Percentiles rank a stretch among this genome's conserved stretches.
Conservation (phyloP, 192 early-diverging fungal genomes). For the Radiomyces spectabilis region DNA sequence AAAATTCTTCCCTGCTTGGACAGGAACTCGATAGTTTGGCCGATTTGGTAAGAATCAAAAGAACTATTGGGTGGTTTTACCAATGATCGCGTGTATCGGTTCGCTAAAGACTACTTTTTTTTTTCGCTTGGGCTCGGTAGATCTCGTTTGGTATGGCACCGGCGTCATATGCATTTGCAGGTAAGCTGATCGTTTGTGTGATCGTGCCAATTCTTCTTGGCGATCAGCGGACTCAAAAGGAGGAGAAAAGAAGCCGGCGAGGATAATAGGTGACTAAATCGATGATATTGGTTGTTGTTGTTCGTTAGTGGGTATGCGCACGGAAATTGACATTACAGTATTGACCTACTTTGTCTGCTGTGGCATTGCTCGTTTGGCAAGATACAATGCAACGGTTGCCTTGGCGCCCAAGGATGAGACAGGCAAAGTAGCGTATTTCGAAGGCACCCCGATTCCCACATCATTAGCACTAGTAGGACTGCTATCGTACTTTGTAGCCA, state of each 20-base stretch:
- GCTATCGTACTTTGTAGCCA: slow-evolving; percentile 50
- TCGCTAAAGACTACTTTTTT: background rate
- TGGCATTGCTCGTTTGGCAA: slow-evolving; percentile 76
- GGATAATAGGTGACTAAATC: background rate
- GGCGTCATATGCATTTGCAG: slow-evolving; percentile 20
- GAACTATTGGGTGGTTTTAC: too few species aligned
- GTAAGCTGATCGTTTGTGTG: slow-evolving; percentile 7
- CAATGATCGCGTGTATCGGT: too few species aligned
- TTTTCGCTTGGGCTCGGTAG: slow-evolving; percentile 15
- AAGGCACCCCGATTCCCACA: slow-evolving; percentile 87
- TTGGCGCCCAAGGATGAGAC: slow-evolving; percentile 62
- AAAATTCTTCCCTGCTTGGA: slow-evolving; percentile 66
- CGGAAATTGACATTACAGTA: slow-evolving; percentile 66
- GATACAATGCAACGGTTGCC: slow-evolving; percentile 87
- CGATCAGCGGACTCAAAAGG: background rate
- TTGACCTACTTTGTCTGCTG: slow-evolving; percentile 84
- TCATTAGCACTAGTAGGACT: slow-evolving; percentile 58
- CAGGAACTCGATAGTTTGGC: slow-evolving; percentile 88
- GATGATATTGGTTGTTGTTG: background rate
- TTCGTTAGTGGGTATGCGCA: slow-evolving; percentile 79
- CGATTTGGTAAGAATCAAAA: slow-evolving; percentile 69
- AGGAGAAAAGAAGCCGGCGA: background rate
- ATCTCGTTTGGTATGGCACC: slow-evolving; percentile 40
- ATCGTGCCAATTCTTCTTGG: too few species aligned
- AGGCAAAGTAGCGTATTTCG: slow-evolving; percentile 79